Evolutionary conservation across 2,329 filamentous ascomycete genomes (phyloP).

Genomic region (Cordyceps cateniannulata): DNA sequence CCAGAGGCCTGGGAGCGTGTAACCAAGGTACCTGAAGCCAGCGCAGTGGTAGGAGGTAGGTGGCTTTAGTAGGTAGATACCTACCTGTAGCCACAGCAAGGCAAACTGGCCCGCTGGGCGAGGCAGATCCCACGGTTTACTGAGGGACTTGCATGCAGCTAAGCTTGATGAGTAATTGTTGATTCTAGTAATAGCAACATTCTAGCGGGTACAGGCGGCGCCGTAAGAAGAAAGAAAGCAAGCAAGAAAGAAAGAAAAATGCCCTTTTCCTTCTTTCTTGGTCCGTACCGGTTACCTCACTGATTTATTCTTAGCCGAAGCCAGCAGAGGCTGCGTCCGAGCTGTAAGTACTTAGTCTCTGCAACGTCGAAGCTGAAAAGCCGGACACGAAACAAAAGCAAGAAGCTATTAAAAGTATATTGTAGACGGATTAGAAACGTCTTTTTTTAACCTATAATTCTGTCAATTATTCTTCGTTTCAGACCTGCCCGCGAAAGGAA

Average conservation of each 20-base stretch:
- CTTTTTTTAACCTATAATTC: background rate
- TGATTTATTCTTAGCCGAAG: background rate
- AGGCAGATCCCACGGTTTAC: background rate
- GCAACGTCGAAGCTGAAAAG: background rate
- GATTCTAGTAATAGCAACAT: background rate
- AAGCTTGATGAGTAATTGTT: background rate
- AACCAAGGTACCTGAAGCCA: background rate
- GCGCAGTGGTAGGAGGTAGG: background rate
- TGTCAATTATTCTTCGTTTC: background rate
- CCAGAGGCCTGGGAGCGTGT: no score
- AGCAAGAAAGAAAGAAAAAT: background rate
- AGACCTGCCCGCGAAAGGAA: background rate
- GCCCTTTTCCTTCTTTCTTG: background rate
- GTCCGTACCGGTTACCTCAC: background rate
- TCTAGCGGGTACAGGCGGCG: background rate
- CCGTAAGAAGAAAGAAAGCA: background rate
- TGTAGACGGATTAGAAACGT: background rate
- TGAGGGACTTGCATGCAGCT: background rate
- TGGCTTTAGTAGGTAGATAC: no score
- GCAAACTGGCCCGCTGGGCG: slow-evolving; percentile 4
- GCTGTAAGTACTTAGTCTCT: background rate
- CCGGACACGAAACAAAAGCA: no score
- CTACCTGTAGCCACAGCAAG: background rate
- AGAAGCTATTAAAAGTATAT: no score
- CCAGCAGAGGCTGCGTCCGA: slow-evolving; percentile 5